Evolutionary conservation across 441 rosid species (phyloP), one percentile per base, ranked within the genome.

Genomic region (Bocquillonia castaneifolia): DNA sequence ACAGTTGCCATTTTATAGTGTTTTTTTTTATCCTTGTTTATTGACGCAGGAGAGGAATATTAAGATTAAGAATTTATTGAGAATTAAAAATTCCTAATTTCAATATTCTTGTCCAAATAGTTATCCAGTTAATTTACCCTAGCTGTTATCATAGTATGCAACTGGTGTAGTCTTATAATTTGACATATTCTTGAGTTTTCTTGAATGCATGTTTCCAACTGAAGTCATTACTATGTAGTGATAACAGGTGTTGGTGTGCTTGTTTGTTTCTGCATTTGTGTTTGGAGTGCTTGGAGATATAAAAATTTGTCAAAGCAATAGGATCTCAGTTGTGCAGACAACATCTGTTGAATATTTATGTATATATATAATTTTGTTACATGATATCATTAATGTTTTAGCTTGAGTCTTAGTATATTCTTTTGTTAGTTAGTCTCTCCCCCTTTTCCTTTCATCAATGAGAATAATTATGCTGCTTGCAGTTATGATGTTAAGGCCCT

Each of bases 121-220:
- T 36, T 36, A 36, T 36, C 40, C 9, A 10, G 66, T 28, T 47
- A 50, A 8, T 18, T 50, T 50, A 10, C 26, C 14, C 31, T 36
- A 64, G 58, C 55, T 45, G 18, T 15, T 25, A 15, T 10, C 25
- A 60, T 15, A 59, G 64, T 2, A 60, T 60, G 64, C 29, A 59
- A 10, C 37, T 26, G 66, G 53, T 29, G 23, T 52, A 44, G 65
- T 40, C 14, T 25, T 45, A 0, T 63, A 1, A 20, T 47, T 10
- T 42, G 20, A 10, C 23, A 25, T 66, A n/a, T n/a, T n/a, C 23
- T 0, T 12, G 47, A 22, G 10, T 59, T 13, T 53, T 31, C 12
- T 47, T 42, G 59, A n/a, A 45, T 25, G 17, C 32, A 14, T 6
- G 26, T 32, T 20, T 67, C 13, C 28, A 20, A 20, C 1, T 3